Percentiles rank a stretch among this genome's conserved stretches.
phyloP scores from a whole-genome alignment of 2,329 filamentous ascomycete species.

The Botrytis byssoidea region DNA sequence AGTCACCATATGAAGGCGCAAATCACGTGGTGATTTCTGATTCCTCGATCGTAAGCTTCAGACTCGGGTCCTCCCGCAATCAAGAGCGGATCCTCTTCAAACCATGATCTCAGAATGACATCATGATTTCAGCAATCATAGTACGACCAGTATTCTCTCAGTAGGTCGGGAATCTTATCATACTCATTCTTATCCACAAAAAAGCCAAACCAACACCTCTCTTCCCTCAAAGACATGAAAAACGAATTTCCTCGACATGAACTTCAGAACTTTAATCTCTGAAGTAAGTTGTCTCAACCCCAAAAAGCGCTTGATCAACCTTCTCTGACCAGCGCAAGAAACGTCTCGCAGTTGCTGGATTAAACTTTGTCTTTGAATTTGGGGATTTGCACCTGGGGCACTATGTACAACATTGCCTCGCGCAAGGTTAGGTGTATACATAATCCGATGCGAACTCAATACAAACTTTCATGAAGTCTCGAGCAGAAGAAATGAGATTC shows the following conservation, averaged over 20 bases:
- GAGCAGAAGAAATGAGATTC: neutral
- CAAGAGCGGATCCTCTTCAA: neutral
- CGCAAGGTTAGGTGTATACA: too few species aligned
- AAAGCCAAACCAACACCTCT: neutral
- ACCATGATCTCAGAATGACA: neutral
- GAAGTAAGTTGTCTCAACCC: too few species aligned
- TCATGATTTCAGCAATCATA: neutral
- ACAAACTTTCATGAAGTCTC: neutral
- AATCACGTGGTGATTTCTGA: neutral
- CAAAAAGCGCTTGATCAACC: fast-evolving
- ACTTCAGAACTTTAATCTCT: neutral
- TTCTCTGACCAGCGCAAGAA: neutral
- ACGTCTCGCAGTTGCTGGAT: neutral
- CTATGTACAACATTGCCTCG: too few species aligned
- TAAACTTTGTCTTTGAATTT: neutral
- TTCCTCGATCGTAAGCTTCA: neutral
- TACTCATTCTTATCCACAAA: neutral
- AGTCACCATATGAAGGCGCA: too few species aligned
- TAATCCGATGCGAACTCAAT: neutral
- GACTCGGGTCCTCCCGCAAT: neutral
- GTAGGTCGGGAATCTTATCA: neutral
- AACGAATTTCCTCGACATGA: neutral
- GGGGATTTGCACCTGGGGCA: neutral
- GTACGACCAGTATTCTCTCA: neutral
- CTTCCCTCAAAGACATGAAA: neutral